These are phyloP conservation scores for Podosphaera fusca DNA, from an alignment of 2,329 filamentous ascomycete species.

Conservation along the genomic window DNA sequence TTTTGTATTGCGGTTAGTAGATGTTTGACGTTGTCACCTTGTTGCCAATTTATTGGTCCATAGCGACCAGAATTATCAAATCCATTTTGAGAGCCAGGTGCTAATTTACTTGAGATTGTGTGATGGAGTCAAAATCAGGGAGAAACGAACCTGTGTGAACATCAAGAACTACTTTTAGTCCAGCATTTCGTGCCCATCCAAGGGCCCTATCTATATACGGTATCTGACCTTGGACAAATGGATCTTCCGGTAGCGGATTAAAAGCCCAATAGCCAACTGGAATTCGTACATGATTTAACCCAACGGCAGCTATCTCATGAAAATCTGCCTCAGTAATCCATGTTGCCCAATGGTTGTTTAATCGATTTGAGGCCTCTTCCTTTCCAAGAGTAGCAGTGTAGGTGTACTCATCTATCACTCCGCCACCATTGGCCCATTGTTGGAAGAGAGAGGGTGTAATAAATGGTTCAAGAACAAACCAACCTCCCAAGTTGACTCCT, in stretches of 20 bases:
- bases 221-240: slow-evolving; percentile 39
- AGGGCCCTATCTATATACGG: slow-evolving; percentile 32
- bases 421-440: slow-evolving; percentile 14
- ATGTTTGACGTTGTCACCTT: slow-evolving; percentile 19
- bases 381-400: slow-evolving; percentile 22
- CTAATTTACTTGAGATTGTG: slow-evolving; percentile 19
- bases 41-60: slow-evolving; percentile 23
- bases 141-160: slow-evolving; percentile 34
- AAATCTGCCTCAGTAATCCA: slow-evolving; percentile 25
- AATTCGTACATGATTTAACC: slow-evolving; percentile 40
- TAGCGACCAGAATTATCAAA: slow-evolving; percentile 37
- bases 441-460: slow-evolving; percentile 33
- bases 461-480: slow-evolving; percentile 20
- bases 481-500: slow-evolving; percentile 40
- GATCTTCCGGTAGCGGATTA: slow-evolving; percentile 27
- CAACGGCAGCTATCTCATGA: slow-evolving; percentile 19
- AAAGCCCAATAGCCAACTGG: slow-evolving; percentile 45
- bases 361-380: slow-evolving; percentile 20
- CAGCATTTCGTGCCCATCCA: slow-evolving; percentile 31
- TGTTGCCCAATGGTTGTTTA: slow-evolving; percentile 33
- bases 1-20: slow-evolving; percentile 18
- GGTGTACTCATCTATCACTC: slow-evolving; percentile 16
- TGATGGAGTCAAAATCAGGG: background rate
- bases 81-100: slow-evolving; percentile 32
- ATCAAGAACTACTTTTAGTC: slow-evolving; percentile 43